phyloP scores from a whole-genome alignment of 176 grass and related monocot genomes.

The maize (Zea mays) region Zm-B73-REFERENCE-NAM-5.0 NC_050098.1:170567501-170568000 shows the following conservation, averaged over 20 bases:
- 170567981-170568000: slow-evolving; percentile 64
- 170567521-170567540: slow-evolving; percentile 42
- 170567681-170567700: slow-evolving; percentile 58
- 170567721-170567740: slow-evolving; percentile 46
- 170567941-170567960: slow-evolving; percentile 59
- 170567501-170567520: slow-evolving; percentile 52
- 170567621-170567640: slow-evolving; percentile 42
- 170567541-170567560: slow-evolving; percentile 45
- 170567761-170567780: slow-evolving; percentile 76
- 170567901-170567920: slow-evolving; percentile 42
- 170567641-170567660: slow-evolving; percentile 67
- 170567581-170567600: slow-evolving; percentile 39
- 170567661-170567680: slow-evolving; percentile 50
- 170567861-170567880: slow-evolving; percentile 53
- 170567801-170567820: slow-evolving; percentile 84
- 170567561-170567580: slow-evolving; percentile 39
- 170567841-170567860: slow-evolving; percentile 41
- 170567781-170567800: slow-evolving; percentile 63
- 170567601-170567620: slow-evolving; percentile 40
- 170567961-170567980: slow-evolving; percentile 64
- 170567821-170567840: slow-evolving; percentile 51
- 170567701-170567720: slow-evolving; percentile 56
- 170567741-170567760: slow-evolving; percentile 81
- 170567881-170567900: slow-evolving; percentile 49
- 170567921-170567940: slow-evolving; percentile 67